phyloP scores from a whole-genome alignment of 192 early-diverging fungal genomes.

The Diversispora eburnea region DNA sequence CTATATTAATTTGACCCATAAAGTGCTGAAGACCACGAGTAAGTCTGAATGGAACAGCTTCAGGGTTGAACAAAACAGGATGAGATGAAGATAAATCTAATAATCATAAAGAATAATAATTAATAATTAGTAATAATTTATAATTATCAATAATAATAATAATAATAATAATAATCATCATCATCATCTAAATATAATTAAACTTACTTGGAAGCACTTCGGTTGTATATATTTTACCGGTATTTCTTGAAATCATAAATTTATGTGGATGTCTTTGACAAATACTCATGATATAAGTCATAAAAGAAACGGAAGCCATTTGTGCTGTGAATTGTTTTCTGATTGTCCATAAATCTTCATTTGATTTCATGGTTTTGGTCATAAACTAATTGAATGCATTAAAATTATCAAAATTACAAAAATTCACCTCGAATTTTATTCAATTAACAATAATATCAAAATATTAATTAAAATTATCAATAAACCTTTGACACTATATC shows the following conservation, averaged over 20 bases:
- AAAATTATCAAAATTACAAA: neutral
- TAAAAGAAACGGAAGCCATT: conserved; percentile 82
- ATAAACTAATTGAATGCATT: conserved; percentile 58
- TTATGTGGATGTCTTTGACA: conserved; percentile 85
- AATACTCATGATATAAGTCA: conserved; percentile 88
- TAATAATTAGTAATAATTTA: neutral
- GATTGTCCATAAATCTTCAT: conserved; percentile 90
- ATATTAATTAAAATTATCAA: conserved; percentile 8
- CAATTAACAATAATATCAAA: neutral
- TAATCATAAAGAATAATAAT: neutral
- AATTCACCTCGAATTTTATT: too few species aligned
- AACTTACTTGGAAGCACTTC: conserved; percentile 78
- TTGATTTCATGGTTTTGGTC: conserved; percentile 63
- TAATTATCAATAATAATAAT: neutral
- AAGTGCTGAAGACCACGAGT: conserved; percentile 97
- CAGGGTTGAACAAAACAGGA: conserved; percentile 63
- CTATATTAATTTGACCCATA: conserved; percentile 89
- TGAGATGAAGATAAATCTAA: conserved; percentile 1
- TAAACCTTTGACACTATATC: conserved; percentile 76
- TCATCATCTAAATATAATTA: too few species aligned
- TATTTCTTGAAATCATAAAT: conserved; percentile 77
- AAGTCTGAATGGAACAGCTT: conserved; percentile 95
- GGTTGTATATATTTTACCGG: conserved; percentile 82
- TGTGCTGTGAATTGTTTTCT: conserved; percentile 93
- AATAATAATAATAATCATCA: too few species aligned